Evolutionary conservation across 495 filamentous ascomycete genomes (phyloP), one percentile per base, ranked within the genome.

Genomic region (Patellaria atrata): DNA sequence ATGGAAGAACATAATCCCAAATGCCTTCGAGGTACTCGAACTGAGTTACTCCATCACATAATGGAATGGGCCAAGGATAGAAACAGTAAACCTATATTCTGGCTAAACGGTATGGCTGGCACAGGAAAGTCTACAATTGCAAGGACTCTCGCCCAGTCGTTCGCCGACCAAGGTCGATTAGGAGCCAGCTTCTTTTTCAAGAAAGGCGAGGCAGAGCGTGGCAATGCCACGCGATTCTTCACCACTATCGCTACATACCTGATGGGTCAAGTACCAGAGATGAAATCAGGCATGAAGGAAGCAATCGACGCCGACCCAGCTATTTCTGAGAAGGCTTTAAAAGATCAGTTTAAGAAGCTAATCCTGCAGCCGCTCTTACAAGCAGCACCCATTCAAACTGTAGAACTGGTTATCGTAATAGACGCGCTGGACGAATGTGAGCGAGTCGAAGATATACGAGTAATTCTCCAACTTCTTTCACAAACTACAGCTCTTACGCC

Each of bases 351-450:
- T 16, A 19, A 40, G 19, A n/a, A 40, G 29, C 30, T 40, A n/a
- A 40, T 40, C 20, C 27, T 40, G 12, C 37, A 40, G 32, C 37
- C 37, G 30, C 29, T 40, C 18, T 35, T 13, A 22, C 18, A 35
- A 30, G 33, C 17, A 20, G 20, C 4, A 6, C 16, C 11, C 13
- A 1, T 14, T 8, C n/a, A 22, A 16, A 23, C 10, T 2, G 12
- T 14, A 3, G 12, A 17, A 5, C 22, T 46, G n/a, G 30, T 53
- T 17, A 5, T 59, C 7, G 52, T 59, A 1, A 44, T 59, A 25
- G 55, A 59, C 37, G 56, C 55, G 9, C 37, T 59, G 5, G 55
- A 56, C 27, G 55, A 57, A 27, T 55, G 55, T 28, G 55, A 53
- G 5, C 27, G 37, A 23, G 37, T 44, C 3, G 30, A 45, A 7